phyloP scores from a whole-genome alignment of 2,329 filamentous ascomycete species.

The Botryotinia narcissicola region DNA sequence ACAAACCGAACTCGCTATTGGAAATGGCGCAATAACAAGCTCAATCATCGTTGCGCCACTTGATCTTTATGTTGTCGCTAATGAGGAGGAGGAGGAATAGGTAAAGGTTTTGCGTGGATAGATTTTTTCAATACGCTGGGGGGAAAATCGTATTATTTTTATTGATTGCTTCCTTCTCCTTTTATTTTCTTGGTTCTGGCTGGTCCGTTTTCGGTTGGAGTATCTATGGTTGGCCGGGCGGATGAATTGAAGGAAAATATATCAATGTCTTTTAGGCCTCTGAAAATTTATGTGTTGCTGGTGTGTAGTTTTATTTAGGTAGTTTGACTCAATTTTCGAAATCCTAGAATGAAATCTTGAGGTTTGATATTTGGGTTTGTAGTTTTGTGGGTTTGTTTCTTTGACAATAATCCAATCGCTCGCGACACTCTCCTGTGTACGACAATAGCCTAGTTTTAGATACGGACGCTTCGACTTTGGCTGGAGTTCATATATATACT shows the following conservation, averaged over 20 bases:
- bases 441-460: neutral
- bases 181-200: neutral
- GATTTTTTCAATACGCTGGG: neutral
- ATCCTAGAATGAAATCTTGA: neutral
- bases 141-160: neutral
- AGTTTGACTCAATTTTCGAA: neutral
- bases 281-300: neutral
- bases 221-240: neutral
- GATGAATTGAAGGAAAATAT: neutral
- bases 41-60: neutral
- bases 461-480: neutral
- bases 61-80: neutral
- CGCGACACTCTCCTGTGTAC: neutral
- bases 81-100: neutral
- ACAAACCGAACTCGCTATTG: conserved; percentile 1
- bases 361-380: neutral
- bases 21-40: conserved; percentile 1
- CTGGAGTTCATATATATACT: neutral
- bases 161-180: neutral
- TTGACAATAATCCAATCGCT: neutral
- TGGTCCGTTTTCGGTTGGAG: neutral
- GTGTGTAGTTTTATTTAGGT: neutral
- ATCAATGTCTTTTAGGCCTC: neutral
- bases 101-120: neutral
- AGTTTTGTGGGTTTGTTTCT: neutral